phyloP scores from a whole-genome alignment of 495 filamentous ascomycete genomes.

The Hyaloscypha hepaticicola region DNA sequence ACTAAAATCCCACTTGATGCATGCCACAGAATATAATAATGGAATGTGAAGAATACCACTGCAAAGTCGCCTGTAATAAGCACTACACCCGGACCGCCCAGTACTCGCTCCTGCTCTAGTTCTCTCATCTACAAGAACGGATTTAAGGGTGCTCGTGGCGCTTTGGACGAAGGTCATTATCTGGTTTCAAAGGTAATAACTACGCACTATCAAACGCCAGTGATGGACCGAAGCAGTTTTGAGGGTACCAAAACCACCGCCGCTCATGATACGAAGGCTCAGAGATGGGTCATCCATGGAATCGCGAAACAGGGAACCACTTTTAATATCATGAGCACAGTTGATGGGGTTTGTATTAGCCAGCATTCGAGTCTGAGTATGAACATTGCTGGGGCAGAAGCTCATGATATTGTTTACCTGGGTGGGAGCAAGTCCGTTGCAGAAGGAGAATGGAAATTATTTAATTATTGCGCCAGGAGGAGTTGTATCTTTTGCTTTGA shows the following conservation, averaged over 20 bases:
- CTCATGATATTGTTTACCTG: not conserved
- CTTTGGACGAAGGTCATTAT: not conserved
- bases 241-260: not conserved
- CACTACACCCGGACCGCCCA: too few relatives aligned
- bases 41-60: too few relatives aligned
- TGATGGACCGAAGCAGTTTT: not conserved
- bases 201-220: not conserved
- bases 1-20: too few relatives aligned
- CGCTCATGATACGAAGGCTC: not conserved
- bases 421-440: not conserved
- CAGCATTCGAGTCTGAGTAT: not conserved
- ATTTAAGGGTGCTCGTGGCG: not conserved
- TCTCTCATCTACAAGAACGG: not conserved
- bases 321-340: not conserved
- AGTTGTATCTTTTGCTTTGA: not conserved
- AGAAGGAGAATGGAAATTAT: slow-evolving; percentile 2
- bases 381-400: not conserved
- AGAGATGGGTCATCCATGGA: not conserved
- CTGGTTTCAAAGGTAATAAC: not conserved
- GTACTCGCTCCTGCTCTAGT: too few relatives aligned
- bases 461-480: not conserved
- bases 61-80: too few relatives aligned
- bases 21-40: too few relatives aligned
- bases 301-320: not conserved
- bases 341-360: not conserved